phyloP scores from a whole-genome alignment of 495 filamentous ascomycete genomes.

The Hypoxylon rickii region DNA sequence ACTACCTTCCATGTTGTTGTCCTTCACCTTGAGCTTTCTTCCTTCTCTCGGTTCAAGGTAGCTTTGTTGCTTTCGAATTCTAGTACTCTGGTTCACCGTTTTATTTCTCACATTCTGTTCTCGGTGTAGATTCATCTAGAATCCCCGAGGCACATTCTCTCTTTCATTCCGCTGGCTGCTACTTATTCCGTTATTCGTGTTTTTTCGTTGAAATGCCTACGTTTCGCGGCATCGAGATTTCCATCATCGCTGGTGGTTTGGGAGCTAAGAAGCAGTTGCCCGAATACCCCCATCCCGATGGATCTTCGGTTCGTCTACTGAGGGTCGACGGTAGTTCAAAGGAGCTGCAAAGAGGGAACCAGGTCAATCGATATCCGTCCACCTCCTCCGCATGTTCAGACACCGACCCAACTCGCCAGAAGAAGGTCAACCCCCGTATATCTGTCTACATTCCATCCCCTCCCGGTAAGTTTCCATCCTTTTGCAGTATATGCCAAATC shows the following conservation, averaged over 20 bases:
- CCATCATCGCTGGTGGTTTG: conserved; percentile 40
- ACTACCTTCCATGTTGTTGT: too few species aligned
- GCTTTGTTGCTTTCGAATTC: too few species aligned
- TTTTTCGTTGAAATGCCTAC: conserved; percentile 47
- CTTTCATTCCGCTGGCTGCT: too few species aligned
- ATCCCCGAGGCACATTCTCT: too few species aligned
- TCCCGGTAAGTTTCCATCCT: conserved; percentile 42
- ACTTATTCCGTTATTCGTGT: background rate
- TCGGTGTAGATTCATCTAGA: background rate
- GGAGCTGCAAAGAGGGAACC: conserved; percentile 2
- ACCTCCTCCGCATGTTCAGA: conserved; percentile 3
- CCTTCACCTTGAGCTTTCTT: too few species aligned
- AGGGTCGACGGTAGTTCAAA: conserved; percentile 13
- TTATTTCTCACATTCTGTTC: too few species aligned
- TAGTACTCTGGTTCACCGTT: too few species aligned
- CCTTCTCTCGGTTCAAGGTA: too few species aligned
- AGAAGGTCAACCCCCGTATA: conserved; percentile 44
- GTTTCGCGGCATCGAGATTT: conserved; percentile 52
- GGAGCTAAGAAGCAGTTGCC: conserved; percentile 40
- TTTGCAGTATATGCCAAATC: background rate
- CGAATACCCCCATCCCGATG: conserved; percentile 58
- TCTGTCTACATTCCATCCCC: conserved; percentile 57
- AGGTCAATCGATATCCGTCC: background rate
- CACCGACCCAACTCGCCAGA: conserved; percentile 27
- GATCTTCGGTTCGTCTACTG: conserved; percentile 44